Conservation (phyloP, 495 filamentous ascomycete species). For the Polyplosphaeria fusca region DNA sequence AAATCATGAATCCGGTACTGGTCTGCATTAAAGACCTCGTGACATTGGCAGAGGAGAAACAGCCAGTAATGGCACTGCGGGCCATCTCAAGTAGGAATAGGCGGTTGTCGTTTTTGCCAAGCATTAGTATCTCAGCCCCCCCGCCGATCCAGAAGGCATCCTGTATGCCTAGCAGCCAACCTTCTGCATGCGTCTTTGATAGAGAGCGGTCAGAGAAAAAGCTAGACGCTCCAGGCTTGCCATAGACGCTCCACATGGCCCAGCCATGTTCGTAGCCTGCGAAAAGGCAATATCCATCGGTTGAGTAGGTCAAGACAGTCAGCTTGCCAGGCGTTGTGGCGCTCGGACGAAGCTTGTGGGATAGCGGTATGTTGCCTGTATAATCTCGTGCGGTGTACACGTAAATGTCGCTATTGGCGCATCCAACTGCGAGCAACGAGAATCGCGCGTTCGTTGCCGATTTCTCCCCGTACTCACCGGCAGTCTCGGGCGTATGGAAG, state of each 20-base stretch:
- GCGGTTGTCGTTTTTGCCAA: slow-evolving; percentile 64
- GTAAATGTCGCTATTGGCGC: slow-evolving; percentile 70
- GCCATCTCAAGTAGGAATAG: slow-evolving; percentile 90
- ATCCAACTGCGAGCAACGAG: slow-evolving; percentile 86
- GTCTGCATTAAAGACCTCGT: slow-evolving; percentile 86
- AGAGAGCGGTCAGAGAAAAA: slow-evolving; percentile 66
- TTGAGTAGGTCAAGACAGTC: slow-evolving; percentile 79
- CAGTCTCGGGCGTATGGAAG: slow-evolving; percentile 70
- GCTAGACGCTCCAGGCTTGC: slow-evolving; percentile 78
- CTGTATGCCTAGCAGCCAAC: slow-evolving; percentile 72
- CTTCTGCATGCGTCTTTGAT: slow-evolving; percentile 65
- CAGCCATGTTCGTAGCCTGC: slow-evolving; percentile 91
- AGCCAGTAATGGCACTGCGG: slow-evolving; percentile 83
- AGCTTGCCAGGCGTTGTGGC: slow-evolving; percentile 66
- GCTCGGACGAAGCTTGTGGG: slow-evolving; percentile 68
- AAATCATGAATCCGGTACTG: slow-evolving; percentile 79
- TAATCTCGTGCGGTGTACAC: slow-evolving; percentile 93
- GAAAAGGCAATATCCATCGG: slow-evolving; percentile 95
- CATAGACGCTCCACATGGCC: slow-evolving; percentile 96
- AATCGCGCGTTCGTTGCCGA: slow-evolving; percentile 91
- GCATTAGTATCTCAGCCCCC: slow-evolving; percentile 78
- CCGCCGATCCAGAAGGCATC: slow-evolving; percentile 83
- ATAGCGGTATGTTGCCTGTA: slow-evolving; percentile 86
- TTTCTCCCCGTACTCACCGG: slow-evolving; percentile 60
- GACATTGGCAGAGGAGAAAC: slow-evolving; percentile 85